Conservation (phyloP, 2,329 filamentous ascomycete species). For the Ampelomyces quisqualis region DNA sequence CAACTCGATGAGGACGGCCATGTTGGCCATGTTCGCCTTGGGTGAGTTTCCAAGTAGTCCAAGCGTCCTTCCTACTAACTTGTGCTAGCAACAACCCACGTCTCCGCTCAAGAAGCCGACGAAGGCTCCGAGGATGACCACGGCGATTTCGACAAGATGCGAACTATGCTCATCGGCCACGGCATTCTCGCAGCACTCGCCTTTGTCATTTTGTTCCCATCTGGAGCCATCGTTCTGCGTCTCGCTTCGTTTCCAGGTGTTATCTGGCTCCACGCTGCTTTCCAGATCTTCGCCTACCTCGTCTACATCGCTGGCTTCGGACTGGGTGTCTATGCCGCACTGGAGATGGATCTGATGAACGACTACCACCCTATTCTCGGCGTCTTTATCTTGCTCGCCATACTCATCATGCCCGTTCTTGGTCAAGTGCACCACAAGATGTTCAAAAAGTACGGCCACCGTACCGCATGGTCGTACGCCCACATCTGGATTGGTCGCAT, state of each 20-base stretch:
- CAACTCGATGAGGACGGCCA: neutral
- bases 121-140: conserved; percentile 9
- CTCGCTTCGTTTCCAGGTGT: conserved; percentile 47
- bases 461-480: conserved; percentile 50
- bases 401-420: conserved; percentile 58
- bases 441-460: conserved; percentile 51
- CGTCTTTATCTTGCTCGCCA: conserved; percentile 50
- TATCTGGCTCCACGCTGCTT: conserved; percentile 48
- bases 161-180: conserved; percentile 47
- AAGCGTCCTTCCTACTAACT: conserved; percentile 14
- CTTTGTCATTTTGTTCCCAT: conserved; percentile 50
- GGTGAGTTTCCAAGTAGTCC: conserved; percentile 17
- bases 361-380: conserved; percentile 56
- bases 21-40: conserved; percentile 27
- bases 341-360: conserved; percentile 38
- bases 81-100: conserved; percentile 24
- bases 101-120: conserved; percentile 30
- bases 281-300: conserved; percentile 53
- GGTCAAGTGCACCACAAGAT: conserved; percentile 55
- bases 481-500: conserved; percentile 59
- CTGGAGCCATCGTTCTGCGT: conserved; percentile 48
- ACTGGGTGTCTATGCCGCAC: conserved; percentile 54
- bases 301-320: conserved; percentile 53
- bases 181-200: conserved; percentile 47
- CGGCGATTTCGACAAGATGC: conserved; percentile 7